Evolutionary conservation across 1,284 basidiomycete genomes (phyloP).

Genomic region (Hypsizygus ulmarius): DNA sequence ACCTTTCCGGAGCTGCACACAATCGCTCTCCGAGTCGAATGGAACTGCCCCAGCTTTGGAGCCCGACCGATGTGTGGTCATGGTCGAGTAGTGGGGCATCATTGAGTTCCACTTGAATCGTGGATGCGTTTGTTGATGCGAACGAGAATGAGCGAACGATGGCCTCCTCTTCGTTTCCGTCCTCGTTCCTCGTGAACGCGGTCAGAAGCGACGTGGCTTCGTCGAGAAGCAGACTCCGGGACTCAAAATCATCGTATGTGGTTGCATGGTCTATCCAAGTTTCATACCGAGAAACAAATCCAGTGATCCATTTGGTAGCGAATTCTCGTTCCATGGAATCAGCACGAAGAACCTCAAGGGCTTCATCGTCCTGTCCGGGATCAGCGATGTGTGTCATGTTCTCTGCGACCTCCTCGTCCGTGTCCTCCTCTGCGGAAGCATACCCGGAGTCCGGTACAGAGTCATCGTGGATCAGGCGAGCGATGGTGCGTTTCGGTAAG

Average conservation of each 20-base stretch:
- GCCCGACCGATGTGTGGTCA: slow-evolving; percentile 81
- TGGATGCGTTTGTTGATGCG: slow-evolving; percentile 18
- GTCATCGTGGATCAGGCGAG: slow-evolving; percentile 32
- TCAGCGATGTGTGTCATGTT: slow-evolving; percentile 38
- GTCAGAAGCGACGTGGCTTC: slow-evolving; percentile 61
- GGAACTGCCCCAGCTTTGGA: slow-evolving; percentile 87
- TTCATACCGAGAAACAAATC: slow-evolving; percentile 60
- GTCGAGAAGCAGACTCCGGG: slow-evolving; percentile 38
- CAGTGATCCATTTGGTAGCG: slow-evolving; percentile 56
- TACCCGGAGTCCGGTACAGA: slow-evolving; percentile 57
- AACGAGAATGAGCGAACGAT: slow-evolving; percentile 58
- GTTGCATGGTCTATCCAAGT: slow-evolving; percentile 40
- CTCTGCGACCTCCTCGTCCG: slow-evolving; percentile 26
- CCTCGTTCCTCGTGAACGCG: slow-evolving; percentile 44
- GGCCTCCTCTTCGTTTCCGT: slow-evolving; percentile 37
- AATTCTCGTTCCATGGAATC: slow-evolving; percentile 55
- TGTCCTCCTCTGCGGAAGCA: slow-evolving; percentile 59
- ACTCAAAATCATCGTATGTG: slow-evolving; percentile 32
- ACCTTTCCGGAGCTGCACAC: slow-evolving; percentile 51
- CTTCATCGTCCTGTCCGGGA: slow-evolving; percentile 33
- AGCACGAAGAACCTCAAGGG: slow-evolving; percentile 37
- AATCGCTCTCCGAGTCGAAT: slow-evolving; percentile 75
- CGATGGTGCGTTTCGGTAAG: slow-evolving; percentile 20
- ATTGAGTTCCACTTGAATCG: slow-evolving; percentile 62
- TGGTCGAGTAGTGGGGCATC: slow-evolving; percentile 68